A percentile compares a stretch with the other conserved stretches of the same genome.
These are phyloP conservation scores for Sporobolomyces phaffii DNA, from an alignment of 768 basidiomycete genomes.

Conservation along the genomic window DNA sequence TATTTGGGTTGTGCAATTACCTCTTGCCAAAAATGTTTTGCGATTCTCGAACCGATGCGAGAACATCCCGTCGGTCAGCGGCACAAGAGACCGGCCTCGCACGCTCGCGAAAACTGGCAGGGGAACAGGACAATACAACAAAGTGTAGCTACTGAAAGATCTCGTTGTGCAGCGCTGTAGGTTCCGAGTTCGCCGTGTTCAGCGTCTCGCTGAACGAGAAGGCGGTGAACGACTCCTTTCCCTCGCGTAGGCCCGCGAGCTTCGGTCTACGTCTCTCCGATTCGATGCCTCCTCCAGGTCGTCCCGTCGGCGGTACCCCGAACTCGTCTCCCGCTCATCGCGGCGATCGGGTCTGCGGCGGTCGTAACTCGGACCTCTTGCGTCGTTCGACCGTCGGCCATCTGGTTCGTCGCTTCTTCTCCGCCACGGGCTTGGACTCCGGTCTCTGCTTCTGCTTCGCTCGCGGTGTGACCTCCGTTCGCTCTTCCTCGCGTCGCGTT, in stretches of 20 bases:
- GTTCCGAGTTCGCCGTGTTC: too few relatives aligned
- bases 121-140: not conserved
- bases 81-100: too few relatives aligned
- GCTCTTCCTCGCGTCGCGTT: constrained; percentile 11
- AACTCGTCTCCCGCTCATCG: not conserved
- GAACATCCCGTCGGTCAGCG: too few relatives aligned
- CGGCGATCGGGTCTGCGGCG: too few relatives aligned
- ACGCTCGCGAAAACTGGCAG: too few relatives aligned
- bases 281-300: not conserved
- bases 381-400: too few relatives aligned
- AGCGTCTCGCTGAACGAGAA: too few relatives aligned
- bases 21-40: not conserved
- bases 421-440: constrained; percentile 53
- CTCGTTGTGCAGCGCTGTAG: too few relatives aligned
- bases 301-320: not conserved
- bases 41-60: too few relatives aligned
- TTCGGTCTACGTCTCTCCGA: not conserved
- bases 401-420: constrained; percentile 36
- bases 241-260: too few relatives aligned
- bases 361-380: too few relatives aligned
- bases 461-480: not conserved
- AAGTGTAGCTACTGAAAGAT: too few relatives aligned
- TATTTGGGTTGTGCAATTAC: constrained; percentile 5
- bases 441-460: constrained; percentile 47
- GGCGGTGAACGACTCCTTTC: not conserved